Evolutionary conservation across 257 asterid genomes (phyloP).

Genomic region (Gentiana macrophylla): DNA sequence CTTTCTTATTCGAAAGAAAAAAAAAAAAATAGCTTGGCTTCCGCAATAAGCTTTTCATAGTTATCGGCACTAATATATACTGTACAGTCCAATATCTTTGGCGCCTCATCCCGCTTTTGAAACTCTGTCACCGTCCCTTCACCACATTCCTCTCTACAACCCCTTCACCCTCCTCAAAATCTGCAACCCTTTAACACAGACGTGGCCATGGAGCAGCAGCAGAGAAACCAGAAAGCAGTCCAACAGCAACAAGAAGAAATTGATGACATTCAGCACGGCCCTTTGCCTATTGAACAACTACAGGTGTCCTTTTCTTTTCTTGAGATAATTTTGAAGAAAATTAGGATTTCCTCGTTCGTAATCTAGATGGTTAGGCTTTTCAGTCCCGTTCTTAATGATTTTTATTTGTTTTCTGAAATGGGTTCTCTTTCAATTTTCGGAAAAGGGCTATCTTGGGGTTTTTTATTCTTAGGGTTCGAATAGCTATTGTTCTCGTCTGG

Average conservation of each 20-base stretch:
- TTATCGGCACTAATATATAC: neutral
- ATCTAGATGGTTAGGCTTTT: neutral
- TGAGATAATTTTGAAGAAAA: neutral
- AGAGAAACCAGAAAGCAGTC: slow-evolving; percentile 35
- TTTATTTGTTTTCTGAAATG: slow-evolving; percentile 1
- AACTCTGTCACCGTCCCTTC: slow-evolving; percentile 3
- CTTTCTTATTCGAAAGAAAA: neutral
- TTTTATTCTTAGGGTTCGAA: slow-evolving; percentile 2
- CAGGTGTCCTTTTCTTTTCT: slow-evolving; percentile 33
- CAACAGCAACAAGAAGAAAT: slow-evolving; percentile 48
- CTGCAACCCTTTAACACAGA: neutral
- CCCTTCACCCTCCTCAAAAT: neutral
- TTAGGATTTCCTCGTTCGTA: neutral
- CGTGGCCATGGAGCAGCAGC: slow-evolving; percentile 70
- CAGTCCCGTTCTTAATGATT: neutral
- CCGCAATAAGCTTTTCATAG: slow-evolving; percentile 3
- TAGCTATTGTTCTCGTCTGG: slow-evolving; percentile 1
- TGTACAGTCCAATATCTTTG: slow-evolving; percentile 2
- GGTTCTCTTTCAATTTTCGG: slow-evolving; percentile 10
- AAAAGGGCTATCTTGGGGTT: slow-evolving; percentile 6
- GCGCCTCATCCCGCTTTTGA: slow-evolving; percentile 20
- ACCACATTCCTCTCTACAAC: neutral
- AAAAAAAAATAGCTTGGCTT: slow-evolving; percentile 5
- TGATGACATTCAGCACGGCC: slow-evolving; percentile 73
- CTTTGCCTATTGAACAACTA: slow-evolving; percentile 73